Evolutionary conservation across 2,329 filamentous ascomycete species (phyloP).

Genomic region (Pestalotiopsis sp.): DNA sequence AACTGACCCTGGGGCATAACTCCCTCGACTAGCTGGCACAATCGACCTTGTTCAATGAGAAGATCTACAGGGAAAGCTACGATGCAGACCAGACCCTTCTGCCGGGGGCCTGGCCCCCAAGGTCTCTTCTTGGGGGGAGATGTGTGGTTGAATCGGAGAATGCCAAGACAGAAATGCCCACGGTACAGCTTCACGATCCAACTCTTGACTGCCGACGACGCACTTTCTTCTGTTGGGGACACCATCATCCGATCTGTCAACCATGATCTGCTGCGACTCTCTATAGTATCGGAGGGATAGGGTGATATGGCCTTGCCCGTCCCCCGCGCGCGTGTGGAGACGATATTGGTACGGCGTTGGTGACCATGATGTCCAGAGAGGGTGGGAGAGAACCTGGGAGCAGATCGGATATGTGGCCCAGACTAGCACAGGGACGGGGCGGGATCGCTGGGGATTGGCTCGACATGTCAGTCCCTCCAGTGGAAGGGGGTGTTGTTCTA

Average conservation of each 20-base stretch:
- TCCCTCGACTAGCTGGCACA: not conserved
- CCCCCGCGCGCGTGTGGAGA: not conserved
- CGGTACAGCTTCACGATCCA: not conserved
- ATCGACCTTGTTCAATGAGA: not conserved
- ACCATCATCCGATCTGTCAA: not conserved
- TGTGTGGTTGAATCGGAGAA: not conserved
- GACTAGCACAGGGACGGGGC: not conserved
- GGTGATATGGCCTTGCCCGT: not conserved
- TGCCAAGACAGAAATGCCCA: not conserved
- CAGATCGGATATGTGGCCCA: not conserved
- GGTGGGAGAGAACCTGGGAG: not conserved
- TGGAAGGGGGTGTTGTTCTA: not conserved
- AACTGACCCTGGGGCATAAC: too few species aligned
- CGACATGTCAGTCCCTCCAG: not conserved
- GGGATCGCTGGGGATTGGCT: too few species aligned
- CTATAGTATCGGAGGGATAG: not conserved
- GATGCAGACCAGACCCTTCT: not conserved
- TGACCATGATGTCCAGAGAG: not conserved
- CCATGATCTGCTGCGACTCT: slow-evolving; percentile 1
- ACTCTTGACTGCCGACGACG: not conserved
- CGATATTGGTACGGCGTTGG: not conserved
- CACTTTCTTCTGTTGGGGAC: not conserved
- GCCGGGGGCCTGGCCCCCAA: not conserved
- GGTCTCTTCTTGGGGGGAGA: not conserved
- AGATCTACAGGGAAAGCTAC: not conserved